Base-by-base conservation (phyloP, 2,329 filamentous ascomycete genomes). In the Scedosporium apiospermum region DNA sequence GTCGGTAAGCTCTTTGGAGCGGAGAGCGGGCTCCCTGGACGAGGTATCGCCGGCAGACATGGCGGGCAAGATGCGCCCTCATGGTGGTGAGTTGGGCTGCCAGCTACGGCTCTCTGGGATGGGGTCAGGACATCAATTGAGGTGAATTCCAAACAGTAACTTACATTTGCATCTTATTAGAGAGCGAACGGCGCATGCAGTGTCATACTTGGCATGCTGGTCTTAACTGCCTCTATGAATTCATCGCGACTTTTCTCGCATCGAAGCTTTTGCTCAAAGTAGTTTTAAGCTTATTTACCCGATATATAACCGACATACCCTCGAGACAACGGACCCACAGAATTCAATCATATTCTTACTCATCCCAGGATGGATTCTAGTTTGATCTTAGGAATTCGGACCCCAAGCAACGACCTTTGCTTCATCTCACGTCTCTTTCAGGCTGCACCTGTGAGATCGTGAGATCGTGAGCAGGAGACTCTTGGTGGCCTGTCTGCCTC, bases 11-110 rank as follows among this genome's bases (percentile, higher is more conserved):
- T 23, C 30, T 9, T 23, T 30, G 14, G 38, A 60, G 42, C 16
- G 57, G 26, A 34, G n/a, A 23, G 55, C 51, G 34, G 44, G 42
- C 21, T 55, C 41, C 34, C 46, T 71, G 73, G 67, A 70, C 68
- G 69, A 73, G 68, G 65, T 76, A 70, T 66, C 75, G 70, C 68
- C 74, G 74, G 70, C 71, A 75, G 71, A 74, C 75, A 73, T 78
- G 75, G 67, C 76, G 76, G 73, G 76, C 75, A 68, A 78, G 67
- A 66, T 73, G 72, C 70, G 76, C 75, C 75, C 77, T 77, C 77
- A 79, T 79, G 68, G 67, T 77, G 71, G 64, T 23, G 65, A 65
- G 60, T 63, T 64, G 23, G 42, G 26, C 58, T 60, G 46, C 14
- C 10, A 30, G 16, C 30, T 27, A 21, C 58, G 14, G 44, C 23